phyloP scores from a whole-genome alignment of 2,329 filamentous ascomycete genomes.

The Fusarium avenaceum region DNA sequence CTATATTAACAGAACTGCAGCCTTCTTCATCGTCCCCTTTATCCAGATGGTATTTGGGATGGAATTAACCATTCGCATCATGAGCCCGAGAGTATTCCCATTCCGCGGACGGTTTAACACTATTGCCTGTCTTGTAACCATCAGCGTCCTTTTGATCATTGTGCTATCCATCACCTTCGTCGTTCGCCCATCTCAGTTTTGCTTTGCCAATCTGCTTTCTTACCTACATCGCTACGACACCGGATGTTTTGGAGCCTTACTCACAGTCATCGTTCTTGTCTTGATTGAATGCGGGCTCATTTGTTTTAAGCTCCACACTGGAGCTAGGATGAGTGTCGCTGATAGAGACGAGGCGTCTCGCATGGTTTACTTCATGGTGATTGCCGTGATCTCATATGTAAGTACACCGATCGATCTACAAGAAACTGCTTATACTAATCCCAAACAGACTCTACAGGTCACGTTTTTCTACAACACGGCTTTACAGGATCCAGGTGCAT shows the following conservation, averaged over 20 bases:
- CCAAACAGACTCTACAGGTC: constrained; percentile 67
- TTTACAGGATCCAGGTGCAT: constrained; percentile 56
- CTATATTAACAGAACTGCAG: constrained; percentile 52
- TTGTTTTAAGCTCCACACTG: constrained; percentile 69
- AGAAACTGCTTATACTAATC: constrained; percentile 49
- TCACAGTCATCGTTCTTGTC: constrained; percentile 64
- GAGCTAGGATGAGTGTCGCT: constrained; percentile 66
- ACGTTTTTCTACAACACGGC: constrained; percentile 74
- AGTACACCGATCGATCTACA: constrained; percentile 45
- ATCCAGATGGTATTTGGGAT: constrained; percentile 75
- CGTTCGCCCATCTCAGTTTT: constrained; percentile 68
- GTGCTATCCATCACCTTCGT: constrained; percentile 72
- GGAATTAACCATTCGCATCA: constrained; percentile 70
- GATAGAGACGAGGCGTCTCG: constrained; percentile 75
- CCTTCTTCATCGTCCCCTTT: constrained; percentile 75
- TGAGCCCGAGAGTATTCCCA: constrained; percentile 69
- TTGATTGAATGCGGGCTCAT: constrained; percentile 66
- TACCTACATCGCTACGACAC: constrained; percentile 73
- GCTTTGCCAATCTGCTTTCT: constrained; percentile 77
- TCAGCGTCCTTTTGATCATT: constrained; percentile 65
- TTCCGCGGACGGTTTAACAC: constrained; percentile 71
- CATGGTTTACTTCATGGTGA: constrained; percentile 76
- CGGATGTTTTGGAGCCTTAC: constrained; percentile 67
- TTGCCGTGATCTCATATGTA: constrained; percentile 71
- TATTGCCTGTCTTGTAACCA: constrained; percentile 66